Conservation (phyloP, 352 stramenopile species). For the Pythium sukuiense region DNA sequence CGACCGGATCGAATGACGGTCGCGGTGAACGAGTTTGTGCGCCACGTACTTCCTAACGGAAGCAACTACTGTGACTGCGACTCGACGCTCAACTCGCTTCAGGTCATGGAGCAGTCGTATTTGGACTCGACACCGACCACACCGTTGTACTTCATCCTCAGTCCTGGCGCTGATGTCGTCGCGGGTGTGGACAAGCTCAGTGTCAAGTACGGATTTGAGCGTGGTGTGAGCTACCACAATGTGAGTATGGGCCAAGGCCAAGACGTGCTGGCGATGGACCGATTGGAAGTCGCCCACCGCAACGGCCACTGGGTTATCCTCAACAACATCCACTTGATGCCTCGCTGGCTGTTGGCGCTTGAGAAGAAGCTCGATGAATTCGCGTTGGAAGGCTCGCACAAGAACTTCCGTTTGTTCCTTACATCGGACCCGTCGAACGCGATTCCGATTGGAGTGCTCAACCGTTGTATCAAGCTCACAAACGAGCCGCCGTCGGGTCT, state of each 20-base stretch:
- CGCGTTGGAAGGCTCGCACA: constrained; percentile 51
- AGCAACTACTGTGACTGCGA: constrained; percentile 82
- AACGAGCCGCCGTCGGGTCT: constrained; percentile 86
- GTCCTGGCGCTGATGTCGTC: constrained; percentile 95
- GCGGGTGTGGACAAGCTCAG: constrained; percentile 94
- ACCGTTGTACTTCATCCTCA: constrained; percentile 97
- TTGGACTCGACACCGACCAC: constrained; percentile 92
- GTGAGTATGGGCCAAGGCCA: constrained; percentile 94
- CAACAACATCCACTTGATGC: constrained; percentile 95
- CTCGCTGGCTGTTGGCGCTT: constrained; percentile 90
- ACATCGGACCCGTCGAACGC: constrained; percentile 82
- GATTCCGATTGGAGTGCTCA: constrained; percentile 89
- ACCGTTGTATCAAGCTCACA: constrained; percentile 90
- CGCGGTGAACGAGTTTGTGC: constrained; percentile 94
- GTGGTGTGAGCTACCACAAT: constrained; percentile 96
- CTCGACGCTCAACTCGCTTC: constrained; percentile 92
- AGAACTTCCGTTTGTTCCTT: constrained; percentile 87
- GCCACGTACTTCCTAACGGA: constrained; percentile 68
- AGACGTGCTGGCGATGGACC: constrained; percentile 89
- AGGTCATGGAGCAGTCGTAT: constrained; percentile 93
- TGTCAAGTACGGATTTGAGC: constrained; percentile 94
- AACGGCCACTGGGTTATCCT: constrained; percentile 95
- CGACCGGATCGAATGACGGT: constrained; percentile 94
- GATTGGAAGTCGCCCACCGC: constrained; percentile 80
- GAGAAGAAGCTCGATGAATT: constrained; percentile 92